Percentiles rank a stretch among this genome's conserved stretches.
phyloP scores from a whole-genome alignment of 1,284 basidiomycete genomes.

The Moesziomyces sp. region DNA sequence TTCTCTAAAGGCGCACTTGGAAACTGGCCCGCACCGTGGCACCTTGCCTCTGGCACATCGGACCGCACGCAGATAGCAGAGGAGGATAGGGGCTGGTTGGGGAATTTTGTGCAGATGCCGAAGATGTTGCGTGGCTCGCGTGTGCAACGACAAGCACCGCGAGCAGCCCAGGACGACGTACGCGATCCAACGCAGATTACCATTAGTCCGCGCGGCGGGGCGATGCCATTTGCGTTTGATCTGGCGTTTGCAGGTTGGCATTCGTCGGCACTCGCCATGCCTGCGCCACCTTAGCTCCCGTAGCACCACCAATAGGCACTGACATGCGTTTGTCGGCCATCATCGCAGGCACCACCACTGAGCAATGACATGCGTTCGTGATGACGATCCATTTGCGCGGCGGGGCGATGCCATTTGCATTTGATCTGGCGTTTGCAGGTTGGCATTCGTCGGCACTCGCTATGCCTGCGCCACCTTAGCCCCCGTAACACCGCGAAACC shows the following conservation, averaged over 20 bases:
- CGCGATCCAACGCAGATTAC: too few relatives aligned
- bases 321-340: too few relatives aligned
- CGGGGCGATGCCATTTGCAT: slow-evolving; percentile 24
- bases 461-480: slow-evolving; percentile 11
- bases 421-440: slow-evolving; percentile 50
- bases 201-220: too few relatives aligned
- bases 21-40: slow-evolving; percentile 71
- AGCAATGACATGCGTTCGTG: too few relatives aligned
- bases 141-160: background rate
- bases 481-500: background rate
- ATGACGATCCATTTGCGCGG: too few relatives aligned
- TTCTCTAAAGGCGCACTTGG: slow-evolving; percentile 84
- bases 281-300: slow-evolving; percentile 1
- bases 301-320: too few relatives aligned
- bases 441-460: slow-evolving; percentile 38
- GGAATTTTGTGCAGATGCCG: slow-evolving; percentile 7
- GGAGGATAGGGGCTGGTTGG: slow-evolving; percentile 8
- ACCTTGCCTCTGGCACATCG: too few relatives aligned
- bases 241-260: slow-evolving; percentile 52
- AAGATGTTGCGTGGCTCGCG: too few relatives aligned
- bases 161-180: background rate
- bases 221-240: slow-evolving; percentile 40
- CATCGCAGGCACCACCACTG: too few relatives aligned
- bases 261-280: slow-evolving; percentile 28
- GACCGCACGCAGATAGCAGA: slow-evolving; percentile 1